These are phyloP conservation scores for Borealophlyctis nickersoniae DNA, from an alignment of 192 early-diverging fungal genomes.

Conservation along the genomic window DNA sequence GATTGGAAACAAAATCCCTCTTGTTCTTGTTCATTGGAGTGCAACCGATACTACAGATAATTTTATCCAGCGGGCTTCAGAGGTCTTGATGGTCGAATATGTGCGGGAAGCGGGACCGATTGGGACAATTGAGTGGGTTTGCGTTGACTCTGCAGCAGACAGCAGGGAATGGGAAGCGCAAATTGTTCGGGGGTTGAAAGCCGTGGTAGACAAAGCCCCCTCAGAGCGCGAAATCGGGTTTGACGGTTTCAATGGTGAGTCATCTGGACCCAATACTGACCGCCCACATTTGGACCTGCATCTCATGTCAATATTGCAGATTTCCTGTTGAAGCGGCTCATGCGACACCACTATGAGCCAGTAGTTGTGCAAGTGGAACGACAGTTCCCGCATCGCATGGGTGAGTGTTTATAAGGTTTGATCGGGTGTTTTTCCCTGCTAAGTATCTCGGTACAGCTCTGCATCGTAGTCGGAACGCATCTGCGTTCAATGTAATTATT, in stretches of 20 bases:
- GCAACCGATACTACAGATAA: background rate
- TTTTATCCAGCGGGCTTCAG: slow-evolving; percentile 5
- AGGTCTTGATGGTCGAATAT: slow-evolving; percentile 4
- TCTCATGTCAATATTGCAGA: background rate
- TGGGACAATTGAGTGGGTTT: slow-evolving; percentile 3
- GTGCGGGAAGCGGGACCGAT: slow-evolving; percentile 7
- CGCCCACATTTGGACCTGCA: background rate
- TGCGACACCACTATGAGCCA: slow-evolving; percentile 1
- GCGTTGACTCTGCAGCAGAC: background rate
- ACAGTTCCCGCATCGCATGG: slow-evolving; percentile 17
- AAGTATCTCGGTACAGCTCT: background rate
- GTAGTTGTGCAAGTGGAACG: slow-evolving; percentile 1
- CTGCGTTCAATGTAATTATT: background rate
- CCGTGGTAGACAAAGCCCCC: background rate
- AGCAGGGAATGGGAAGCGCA: background rate
- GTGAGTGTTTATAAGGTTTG: too few relatives aligned
- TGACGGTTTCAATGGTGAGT: slow-evolving; percentile 5
- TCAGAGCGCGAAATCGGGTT: slow-evolving; percentile 9
- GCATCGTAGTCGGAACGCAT: background rate
- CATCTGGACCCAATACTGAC: background rate
- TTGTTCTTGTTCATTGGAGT: background rate
- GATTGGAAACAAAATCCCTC: background rate
- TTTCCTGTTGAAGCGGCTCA: background rate
- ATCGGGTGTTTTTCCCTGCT: too few relatives aligned
- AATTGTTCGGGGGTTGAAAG: slow-evolving; percentile 3